Evolutionary conservation across 768 basidiomycete species (phyloP), one percentile per base, ranked within the genome.

Genomic region (Suillus variegatus): DNA sequence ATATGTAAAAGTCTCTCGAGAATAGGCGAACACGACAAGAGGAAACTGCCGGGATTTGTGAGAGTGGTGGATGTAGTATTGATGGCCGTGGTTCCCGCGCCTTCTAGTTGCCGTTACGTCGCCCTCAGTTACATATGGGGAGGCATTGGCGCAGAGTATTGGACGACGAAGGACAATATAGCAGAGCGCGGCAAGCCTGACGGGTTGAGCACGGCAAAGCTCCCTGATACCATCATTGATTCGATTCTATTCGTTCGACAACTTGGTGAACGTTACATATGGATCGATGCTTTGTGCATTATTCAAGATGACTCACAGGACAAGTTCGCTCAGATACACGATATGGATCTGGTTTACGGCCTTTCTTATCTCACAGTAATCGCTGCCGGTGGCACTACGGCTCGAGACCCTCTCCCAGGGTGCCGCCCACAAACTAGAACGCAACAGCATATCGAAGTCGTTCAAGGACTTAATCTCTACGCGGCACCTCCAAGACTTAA

Each of bases 241-340:
- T 69, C 75, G 13, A 66, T 74, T 1, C 65, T 66, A 6, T 58
- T 76, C 12, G 65, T 68, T 12, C 66, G 46, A 8, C 55, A 60
- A 43, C 69, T 76, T 13, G 68, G 71, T 47, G 66, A 71, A 51
- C 68, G 68, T 20, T 75, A 74, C 43, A 46, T 73, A 20, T 73
- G 74, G 73, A 68, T 75, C 4, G 74, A 73, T 28, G 65, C 73
- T 3, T 22, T 73, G 0, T 74, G 72, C 16, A 75, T 74, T 44
- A 63, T 65, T 41, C 73, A 72, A 54, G 36, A 74, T 18, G 62
- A 73, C 14, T 38, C 38, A 25, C 44, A 46, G 55, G 72, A 71
- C 66, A 61, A 66, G 18, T 58, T 67, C 20, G n/a, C 57, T 6
- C 73, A 73, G 58, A 67, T 74, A 22, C 36, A 12, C 41, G 67